phyloP scores from a whole-genome alignment of 305 asterid species.

The Plantago coronopus region DNA sequence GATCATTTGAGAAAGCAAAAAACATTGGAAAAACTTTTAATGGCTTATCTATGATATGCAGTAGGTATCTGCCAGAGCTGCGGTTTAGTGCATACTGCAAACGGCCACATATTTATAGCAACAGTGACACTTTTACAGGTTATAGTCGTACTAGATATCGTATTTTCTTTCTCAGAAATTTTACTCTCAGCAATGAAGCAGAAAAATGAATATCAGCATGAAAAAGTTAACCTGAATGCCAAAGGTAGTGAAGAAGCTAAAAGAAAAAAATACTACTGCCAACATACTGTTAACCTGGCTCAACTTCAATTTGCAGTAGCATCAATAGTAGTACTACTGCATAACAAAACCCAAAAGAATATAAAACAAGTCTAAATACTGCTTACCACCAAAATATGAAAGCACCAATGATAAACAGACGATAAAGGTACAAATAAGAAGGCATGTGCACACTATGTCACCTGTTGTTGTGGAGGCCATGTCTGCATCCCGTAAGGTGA shows the following conservation, averaged over 20 bases:
- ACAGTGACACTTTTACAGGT: too few species aligned
- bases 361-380: not conserved
- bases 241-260: not conserved
- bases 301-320: not conserved
- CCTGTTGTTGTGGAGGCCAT: constrained; percentile 91
- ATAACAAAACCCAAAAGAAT: not conserved
- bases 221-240: not conserved
- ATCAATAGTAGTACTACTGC: too few species aligned
- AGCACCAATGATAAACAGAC: not conserved
- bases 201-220: not conserved
- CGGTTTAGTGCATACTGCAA: too few species aligned
- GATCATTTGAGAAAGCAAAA: not conserved
- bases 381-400: not conserved
- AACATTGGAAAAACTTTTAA: too few species aligned
- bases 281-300: not conserved
- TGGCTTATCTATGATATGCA: not conserved
- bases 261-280: not conserved
- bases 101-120: too few species aligned
- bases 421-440: constrained; percentile 8
- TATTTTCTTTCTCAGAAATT: not conserved
- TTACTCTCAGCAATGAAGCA: not conserved
- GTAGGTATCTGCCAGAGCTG: too few species aligned
- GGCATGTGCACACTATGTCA: constrained; percentile 22
- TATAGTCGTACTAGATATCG: too few species aligned
- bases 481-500: constrained; percentile 71